Evolutionary conservation across 2,329 filamentous ascomycete genomes (phyloP), one percentile per base, ranked within the genome.

Genomic region (Mycogone perniciosa): DNA sequence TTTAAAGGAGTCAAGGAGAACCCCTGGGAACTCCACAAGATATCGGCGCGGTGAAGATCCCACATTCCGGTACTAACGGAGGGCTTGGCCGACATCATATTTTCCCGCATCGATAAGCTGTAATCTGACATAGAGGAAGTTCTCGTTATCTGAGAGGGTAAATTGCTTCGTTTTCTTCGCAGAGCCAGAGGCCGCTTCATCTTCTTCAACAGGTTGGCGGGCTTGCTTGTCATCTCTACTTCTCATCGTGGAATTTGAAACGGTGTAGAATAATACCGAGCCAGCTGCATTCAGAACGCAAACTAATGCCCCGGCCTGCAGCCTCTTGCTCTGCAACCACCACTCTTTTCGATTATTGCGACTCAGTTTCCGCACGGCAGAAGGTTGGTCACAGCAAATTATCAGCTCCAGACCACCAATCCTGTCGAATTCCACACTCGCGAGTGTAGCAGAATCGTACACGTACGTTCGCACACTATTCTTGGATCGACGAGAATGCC

Each of bases 21-120:
- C 67, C 0, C 77, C 78, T 0, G 81, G 82, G 50, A 86, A 85
- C 55, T 86, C 82, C 1, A 85, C 71, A 1, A 86, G 68, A 11
- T 58, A 62, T 35, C 59, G 57, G 26, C 53, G 47, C 9, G 56
- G 47, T 3, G 31, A 35, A 0, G 40, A 9, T 0, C 53, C 59
- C 31, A 56, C 51, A 7, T 52, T 48, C 10, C 54, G 58, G 54
- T 58, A 68, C 66, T 67, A 71, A 2, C 48, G 45, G 5, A 70
- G 57, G 2, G 60, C 57, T n/a, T 60, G 52, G 0, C 45, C 7
- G 2, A 67, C 39, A 27, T 64, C 60, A 6, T 54, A 38, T 1
- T 20, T 31, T 0, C 54, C 50, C 4, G 58, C 44, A 4, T 67
- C 59, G 10, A 63, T 52, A 2, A 67, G 56, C 31, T 66, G 58